Evolutionary conservation across 176 grass and related monocot species (phyloP), one percentile per base, ranked within the genome.

Genomic region (Raddia distichophylla): DNA sequence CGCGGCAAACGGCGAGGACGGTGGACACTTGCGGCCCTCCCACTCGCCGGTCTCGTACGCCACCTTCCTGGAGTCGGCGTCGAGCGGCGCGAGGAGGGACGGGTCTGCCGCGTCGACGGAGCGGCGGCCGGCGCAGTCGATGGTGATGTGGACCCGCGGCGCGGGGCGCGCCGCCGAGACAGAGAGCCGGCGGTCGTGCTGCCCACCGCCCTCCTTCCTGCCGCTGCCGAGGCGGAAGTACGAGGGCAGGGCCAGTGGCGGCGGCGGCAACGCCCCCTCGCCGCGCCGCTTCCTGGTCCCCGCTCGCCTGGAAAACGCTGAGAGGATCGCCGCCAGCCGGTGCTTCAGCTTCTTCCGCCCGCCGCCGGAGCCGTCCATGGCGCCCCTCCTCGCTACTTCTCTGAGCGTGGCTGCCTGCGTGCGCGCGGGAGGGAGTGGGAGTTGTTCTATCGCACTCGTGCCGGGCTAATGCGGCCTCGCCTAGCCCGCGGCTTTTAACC

Each of bases 1-100:
- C 2, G 76, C 49, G 0, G 32, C 15, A 74, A 80, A 95, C 19
- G 93, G 93, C 52, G 93, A 88, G 11, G 89, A 80, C 0, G 90
- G 93, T 49, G 93, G 90, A 77, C 93, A 95, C 75, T 74, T 90
- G 55, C 82, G 78, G 37, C 93, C 93, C 72, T 95, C 93, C 56
- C 73, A 84, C 52, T 84, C 87, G 18, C 69, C 82, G n/a, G 76
- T 34, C 62, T 78, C 69, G 71, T 74, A 77, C 7, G 61, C 17
- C 16, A 71, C 27, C 75, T 86, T 94, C 60, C 64, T 85, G 48
- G 33, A 67, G 54, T 78, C 74, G 10, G 20, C 67, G 34, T 81
- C 80, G 67, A 74, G 77, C 59, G 76, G 74, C 51, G 66, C 44
- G 64, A 70, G 79, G 42, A 82, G 44, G 10, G 72, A 81, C n/a